phyloP scores from a whole-genome alignment of 2,329 filamentous ascomycete species.

The Claviceps arundinis region DNA sequence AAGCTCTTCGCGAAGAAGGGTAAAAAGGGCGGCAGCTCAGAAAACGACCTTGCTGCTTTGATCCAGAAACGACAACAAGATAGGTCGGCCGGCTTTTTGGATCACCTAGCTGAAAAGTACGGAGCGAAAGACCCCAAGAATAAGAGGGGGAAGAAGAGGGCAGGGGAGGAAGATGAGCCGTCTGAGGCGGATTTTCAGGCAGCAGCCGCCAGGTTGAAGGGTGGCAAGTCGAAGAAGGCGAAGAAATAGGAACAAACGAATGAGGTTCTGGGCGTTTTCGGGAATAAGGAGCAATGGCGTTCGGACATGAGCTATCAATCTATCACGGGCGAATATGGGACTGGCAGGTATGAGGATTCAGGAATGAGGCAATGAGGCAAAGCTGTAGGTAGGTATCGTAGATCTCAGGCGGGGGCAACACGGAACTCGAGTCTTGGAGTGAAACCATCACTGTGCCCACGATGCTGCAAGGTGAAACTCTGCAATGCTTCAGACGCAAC shows the following conservation, averaged over 20 bases:
- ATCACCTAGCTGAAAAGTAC: conserved; percentile 68
- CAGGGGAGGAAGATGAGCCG: conserved; percentile 45
- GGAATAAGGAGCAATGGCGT: neutral
- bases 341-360: neutral
- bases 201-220: conserved; percentile 34
- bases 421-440: neutral
- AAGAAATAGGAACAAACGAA: neutral
- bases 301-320: neutral
- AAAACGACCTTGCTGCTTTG: conserved; percentile 52
- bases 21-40: conserved; percentile 28
- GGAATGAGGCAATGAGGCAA: neutral
- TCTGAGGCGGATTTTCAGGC: conserved; percentile 49
- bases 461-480: neutral
- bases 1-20: conserved; percentile 48
- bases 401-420: neutral
- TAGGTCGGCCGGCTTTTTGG: conserved; percentile 50
- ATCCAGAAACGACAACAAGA: conserved; percentile 60
- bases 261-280: neutral
- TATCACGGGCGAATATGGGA: neutral
- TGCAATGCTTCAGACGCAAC: no score
- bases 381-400: neutral
- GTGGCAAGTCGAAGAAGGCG: conserved; percentile 11
- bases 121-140: conserved; percentile 26
- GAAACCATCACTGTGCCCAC: neutral
- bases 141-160: conserved; percentile 39